Percentiles rank a stretch among this genome's conserved stretches.
These are phyloP conservation scores for Flueggea neowawraea DNA, from an alignment of 441 rosid species.

Conservation along the genomic window DNA sequence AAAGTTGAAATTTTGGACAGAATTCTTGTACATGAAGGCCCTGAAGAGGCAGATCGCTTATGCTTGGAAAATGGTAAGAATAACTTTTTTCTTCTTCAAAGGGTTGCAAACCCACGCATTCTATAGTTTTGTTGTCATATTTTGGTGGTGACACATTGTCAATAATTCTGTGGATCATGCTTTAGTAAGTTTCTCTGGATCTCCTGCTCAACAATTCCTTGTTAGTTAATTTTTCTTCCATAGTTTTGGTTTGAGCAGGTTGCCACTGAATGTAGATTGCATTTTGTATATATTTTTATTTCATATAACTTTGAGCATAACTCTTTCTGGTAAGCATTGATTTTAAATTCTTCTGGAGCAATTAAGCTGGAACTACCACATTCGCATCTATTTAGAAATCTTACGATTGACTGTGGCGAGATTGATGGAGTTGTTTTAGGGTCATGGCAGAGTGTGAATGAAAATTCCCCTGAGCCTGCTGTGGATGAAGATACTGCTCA, in stretches of 20 bases:
- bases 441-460: constrained; percentile 73
- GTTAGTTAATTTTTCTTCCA: too few species aligned
- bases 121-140: too few species aligned
- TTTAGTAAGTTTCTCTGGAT: too few species aligned
- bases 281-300: too few species aligned
- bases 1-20: constrained; percentile 87
- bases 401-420: constrained; percentile 82
- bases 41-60: constrained; percentile 77
- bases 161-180: too few species aligned
- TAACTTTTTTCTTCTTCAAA: constrained; percentile 5
- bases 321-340: too few species aligned
- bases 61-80: constrained; percentile 88
- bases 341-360: constrained; percentile 31
- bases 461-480: constrained; percentile 42
- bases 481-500: constrained; percentile 57
- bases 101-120: too few species aligned
- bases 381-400: constrained; percentile 38
- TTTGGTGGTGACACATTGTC: too few species aligned
- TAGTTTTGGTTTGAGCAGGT: too few species aligned
- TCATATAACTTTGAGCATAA: too few species aligned
- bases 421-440: constrained; percentile 97
- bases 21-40: constrained; percentile 85
- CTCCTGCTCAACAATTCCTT: too few species aligned
- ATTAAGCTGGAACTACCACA: constrained; percentile 49
- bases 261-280: too few species aligned